Evolutionary conservation across 2,329 filamentous ascomycete genomes (phyloP).

Genomic region (Phyllosticta citribraziliensis): DNA sequence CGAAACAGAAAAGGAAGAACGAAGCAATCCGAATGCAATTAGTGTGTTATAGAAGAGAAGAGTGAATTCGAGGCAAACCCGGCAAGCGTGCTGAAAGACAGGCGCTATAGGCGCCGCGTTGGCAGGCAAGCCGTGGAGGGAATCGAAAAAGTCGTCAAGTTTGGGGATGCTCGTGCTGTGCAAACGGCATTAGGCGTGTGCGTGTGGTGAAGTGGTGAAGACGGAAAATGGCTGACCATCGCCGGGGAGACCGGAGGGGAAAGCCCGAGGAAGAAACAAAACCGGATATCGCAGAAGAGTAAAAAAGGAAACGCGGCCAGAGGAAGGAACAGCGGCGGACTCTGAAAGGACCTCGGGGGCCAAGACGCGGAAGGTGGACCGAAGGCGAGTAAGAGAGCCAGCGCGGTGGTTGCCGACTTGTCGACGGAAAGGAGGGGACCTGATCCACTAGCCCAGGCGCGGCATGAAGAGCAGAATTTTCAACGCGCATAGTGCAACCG

Average conservation of each 20-base stretch:
- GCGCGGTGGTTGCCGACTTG: constrained; percentile 1
- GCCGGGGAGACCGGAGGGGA: not conserved
- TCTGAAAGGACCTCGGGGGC: not conserved
- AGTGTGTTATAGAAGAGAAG: not conserved
- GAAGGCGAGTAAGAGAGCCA: not conserved
- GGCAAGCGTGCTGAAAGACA: not conserved
- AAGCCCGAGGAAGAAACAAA: not conserved
- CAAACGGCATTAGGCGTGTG: not conserved
- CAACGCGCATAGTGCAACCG: constrained; percentile 8
- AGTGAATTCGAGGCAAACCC: not conserved
- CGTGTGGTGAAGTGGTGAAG: not conserved
- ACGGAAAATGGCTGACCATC: not conserved
- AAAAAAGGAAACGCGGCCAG: not conserved
- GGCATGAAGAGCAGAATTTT: constrained; percentile 8
- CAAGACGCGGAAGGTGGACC: not conserved
- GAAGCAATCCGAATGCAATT: not conserved
- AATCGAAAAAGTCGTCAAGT: not conserved
- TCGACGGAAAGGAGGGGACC: not conserved
- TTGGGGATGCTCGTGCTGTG: not conserved
- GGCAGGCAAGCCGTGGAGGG: not conserved
- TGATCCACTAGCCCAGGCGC: not conserved
- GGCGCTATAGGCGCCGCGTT: not conserved
- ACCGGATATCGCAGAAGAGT: not conserved
- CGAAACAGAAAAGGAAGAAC: not conserved
- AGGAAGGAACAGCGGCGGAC: not conserved